phyloP scores from a whole-genome alignment of 2,329 filamentous ascomycete species.

The Neonectria faginata region DNA sequence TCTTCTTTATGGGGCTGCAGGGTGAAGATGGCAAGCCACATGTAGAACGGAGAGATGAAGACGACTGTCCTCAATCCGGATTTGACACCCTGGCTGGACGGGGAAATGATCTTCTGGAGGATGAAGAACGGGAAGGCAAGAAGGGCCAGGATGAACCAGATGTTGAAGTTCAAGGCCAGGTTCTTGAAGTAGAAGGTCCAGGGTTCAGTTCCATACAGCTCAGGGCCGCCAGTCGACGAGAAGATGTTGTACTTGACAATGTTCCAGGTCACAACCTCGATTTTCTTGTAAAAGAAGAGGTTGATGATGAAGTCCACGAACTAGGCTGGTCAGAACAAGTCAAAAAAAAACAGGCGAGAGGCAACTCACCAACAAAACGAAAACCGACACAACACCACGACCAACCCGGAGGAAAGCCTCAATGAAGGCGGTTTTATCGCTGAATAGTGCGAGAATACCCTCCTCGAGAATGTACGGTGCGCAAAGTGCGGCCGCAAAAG shows the following conservation, averaged over 20 bases:
- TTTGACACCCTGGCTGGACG: conserved; percentile 71
- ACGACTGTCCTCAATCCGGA: conserved; percentile 80
- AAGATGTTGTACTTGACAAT: conserved; percentile 98
- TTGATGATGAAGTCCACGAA: conserved; percentile 78
- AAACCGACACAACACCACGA: conserved; percentile 74
- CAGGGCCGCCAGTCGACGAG: conserved; percentile 81
- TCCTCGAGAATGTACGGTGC: conserved; percentile 87
- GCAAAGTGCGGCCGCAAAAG: conserved; percentile 87
- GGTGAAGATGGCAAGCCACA: conserved; percentile 94
- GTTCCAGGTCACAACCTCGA: conserved; percentile 85
- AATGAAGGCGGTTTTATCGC: conserved; percentile 68
- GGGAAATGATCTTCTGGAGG: conserved; percentile 75
- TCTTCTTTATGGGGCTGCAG: conserved; percentile 97
- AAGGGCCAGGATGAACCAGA: conserved; percentile 89
- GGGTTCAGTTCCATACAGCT: conserved; percentile 95
- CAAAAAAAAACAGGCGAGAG: neutral
- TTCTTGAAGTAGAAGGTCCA: conserved; percentile 98
- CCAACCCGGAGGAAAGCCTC: conserved; percentile 71
- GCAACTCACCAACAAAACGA: conserved; percentile 74
- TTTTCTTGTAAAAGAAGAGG: conserved; percentile 84
- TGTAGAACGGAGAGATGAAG: conserved; percentile 87
- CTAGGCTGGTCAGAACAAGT: conserved; percentile 54
- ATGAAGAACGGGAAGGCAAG: conserved; percentile 79
- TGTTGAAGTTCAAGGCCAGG: conserved; percentile 90
- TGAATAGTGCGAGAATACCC: conserved; percentile 66